A percentile compares a stretch with the other conserved stretches of the same genome.
Conservation (phyloP, 306 rosid genomes). For the Urtica urens region DNA sequence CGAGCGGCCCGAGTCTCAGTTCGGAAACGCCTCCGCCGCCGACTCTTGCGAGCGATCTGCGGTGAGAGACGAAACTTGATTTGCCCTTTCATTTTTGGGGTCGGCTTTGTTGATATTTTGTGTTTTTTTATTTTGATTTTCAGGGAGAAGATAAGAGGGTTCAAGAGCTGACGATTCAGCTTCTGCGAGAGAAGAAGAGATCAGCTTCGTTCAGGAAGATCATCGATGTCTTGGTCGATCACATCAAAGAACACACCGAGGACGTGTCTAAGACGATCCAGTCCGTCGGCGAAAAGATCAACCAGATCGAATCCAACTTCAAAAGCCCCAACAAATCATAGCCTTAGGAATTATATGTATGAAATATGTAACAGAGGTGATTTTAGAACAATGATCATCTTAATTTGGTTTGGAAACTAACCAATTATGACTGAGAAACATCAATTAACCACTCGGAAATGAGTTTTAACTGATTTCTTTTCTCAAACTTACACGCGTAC, state of each 20-base stretch:
- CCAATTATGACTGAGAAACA: background rate
- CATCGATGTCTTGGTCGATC: constrained; percentile 21
- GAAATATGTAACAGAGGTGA: constrained; percentile 4
- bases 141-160: constrained; percentile 19
- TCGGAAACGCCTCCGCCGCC: constrained; percentile 6
- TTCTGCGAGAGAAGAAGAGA: constrained; percentile 26
- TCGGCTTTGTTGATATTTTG: background rate
- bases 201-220: constrained; percentile 26
- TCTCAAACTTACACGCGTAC: too few species aligned
- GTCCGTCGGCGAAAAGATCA: constrained; percentile 13
- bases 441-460: background rate
- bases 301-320: constrained; percentile 21
- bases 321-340: constrained; percentile 7
- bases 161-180: constrained; percentile 19
- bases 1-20: constrained; percentile 5
- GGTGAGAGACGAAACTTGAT: background rate
- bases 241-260: constrained; percentile 24
- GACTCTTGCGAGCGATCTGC: constrained; percentile 18
- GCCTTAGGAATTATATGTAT: background rate
- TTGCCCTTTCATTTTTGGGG: background rate
- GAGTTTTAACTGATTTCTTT: background rate
- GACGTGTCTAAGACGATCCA: constrained; percentile 19
- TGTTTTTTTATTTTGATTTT: background rate
- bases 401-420: too few species aligned
- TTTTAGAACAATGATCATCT: too few species aligned